These are phyloP conservation scores for Didymella exigua DNA, from an alignment of 2,329 filamentous ascomycete genomes.

Conservation along the genomic window DNA sequence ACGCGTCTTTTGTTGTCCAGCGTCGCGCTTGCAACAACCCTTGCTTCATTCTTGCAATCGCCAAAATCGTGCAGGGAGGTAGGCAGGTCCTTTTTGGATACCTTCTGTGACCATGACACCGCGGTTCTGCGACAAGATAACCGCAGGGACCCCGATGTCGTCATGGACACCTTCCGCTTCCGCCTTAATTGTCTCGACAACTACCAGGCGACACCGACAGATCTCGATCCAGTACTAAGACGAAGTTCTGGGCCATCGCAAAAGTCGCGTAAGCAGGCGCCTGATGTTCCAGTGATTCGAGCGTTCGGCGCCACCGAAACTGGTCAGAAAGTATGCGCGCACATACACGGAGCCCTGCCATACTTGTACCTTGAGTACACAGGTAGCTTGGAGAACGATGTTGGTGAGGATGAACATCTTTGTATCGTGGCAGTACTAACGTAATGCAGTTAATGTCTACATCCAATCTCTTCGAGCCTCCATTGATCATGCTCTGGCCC, in stretches of 20 bases:
- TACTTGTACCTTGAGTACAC: constrained; percentile 92
- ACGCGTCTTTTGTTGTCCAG: constrained; percentile 6
- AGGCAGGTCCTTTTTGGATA: constrained; percentile 2
- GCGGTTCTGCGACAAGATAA: constrained; percentile 4
- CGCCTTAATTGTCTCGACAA: constrained; percentile 95
- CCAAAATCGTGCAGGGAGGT: background rate
- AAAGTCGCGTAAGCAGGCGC: constrained; percentile 60
- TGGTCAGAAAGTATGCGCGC: constrained; percentile 93
- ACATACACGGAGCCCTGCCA: constrained; percentile 93
- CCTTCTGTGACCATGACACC: constrained; percentile 22
- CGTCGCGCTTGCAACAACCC: constrained; percentile 1
- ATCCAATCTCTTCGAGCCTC: constrained; percentile 80
- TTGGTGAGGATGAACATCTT: constrained; percentile 60
- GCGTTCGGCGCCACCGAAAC: constrained; percentile 93
- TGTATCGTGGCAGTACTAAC: constrained; percentile 20
- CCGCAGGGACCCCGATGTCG: constrained; percentile 14
- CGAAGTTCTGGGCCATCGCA: constrained; percentile 64
- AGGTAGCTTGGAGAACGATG: constrained; percentile 68
- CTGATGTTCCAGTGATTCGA: constrained; percentile 83
- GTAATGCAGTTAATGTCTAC: constrained; percentile 69
- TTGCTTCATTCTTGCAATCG: constrained; percentile 1
- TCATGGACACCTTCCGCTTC: constrained; percentile 81
- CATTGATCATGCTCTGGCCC: constrained; percentile 86
- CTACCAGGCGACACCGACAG: constrained; percentile 80
- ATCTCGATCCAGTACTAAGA: constrained; percentile 79